Conservation (phyloP, 495 filamentous ascomycete genomes). For the Trichoderma asperelloides region DNA sequence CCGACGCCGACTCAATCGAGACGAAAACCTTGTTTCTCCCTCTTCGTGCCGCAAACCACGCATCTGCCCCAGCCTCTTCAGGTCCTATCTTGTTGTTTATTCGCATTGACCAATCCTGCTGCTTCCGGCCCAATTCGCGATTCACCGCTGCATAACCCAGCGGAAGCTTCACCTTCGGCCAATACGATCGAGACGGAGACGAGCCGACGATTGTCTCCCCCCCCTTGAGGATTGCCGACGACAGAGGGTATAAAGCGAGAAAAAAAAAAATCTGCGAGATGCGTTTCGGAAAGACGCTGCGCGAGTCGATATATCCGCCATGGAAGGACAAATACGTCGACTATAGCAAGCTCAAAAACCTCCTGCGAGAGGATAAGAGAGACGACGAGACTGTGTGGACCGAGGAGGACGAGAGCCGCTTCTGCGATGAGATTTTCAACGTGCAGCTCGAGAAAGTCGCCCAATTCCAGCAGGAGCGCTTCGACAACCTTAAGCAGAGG, state of each 20-base stretch:
- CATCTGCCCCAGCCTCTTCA: neutral
- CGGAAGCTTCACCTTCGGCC: neutral
- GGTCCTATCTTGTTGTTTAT: neutral
- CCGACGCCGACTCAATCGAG: neutral
- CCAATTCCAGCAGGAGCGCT: slow-evolving; percentile 71
- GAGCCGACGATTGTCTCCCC: neutral
- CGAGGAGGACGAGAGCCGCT: slow-evolving; percentile 85
- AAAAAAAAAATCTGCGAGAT: slow-evolving; percentile 40
- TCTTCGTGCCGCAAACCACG: neutral
- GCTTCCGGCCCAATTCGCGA: neutral
- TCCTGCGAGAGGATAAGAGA: slow-evolving; percentile 65
- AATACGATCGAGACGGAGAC: neutral
- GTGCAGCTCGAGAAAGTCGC: slow-evolving; percentile 93
- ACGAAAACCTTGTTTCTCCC: neutral
- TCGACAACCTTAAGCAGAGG: slow-evolving; percentile 60
- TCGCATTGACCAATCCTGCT: neutral
- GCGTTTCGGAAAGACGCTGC: slow-evolving; percentile 87
- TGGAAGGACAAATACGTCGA: slow-evolving; percentile 94
- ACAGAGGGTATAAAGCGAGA: neutral
- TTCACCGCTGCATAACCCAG: neutral
- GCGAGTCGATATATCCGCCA: slow-evolving; percentile 68
- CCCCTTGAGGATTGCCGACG: neutral
- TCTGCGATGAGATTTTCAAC: slow-evolving; percentile 92
- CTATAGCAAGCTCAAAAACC: slow-evolving; percentile 81
- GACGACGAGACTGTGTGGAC: slow-evolving; percentile 69